Evolutionary conservation across 2,329 filamentous ascomycete genomes (phyloP).

Genomic region (Juglanconis sp.): DNA sequence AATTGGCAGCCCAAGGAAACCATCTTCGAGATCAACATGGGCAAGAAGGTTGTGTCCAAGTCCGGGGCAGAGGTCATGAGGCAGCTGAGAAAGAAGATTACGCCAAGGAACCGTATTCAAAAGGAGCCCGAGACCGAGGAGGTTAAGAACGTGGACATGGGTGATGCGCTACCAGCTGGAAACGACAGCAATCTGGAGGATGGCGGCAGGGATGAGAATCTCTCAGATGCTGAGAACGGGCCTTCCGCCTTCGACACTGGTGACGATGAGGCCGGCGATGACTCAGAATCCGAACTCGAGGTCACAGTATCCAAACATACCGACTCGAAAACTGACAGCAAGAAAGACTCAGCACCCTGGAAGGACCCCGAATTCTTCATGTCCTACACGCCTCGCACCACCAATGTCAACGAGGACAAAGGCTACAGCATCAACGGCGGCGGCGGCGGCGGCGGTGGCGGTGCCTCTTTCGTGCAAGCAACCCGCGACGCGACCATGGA

Average conservation of each 20-base stretch:
- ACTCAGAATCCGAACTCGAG: constrained; percentile 62
- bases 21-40: constrained; percentile 88
- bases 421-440: constrained; percentile 92
- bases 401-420: constrained; percentile 81
- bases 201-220: constrained; percentile 28
- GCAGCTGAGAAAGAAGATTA: constrained; percentile 66
- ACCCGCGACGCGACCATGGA: constrained; percentile 91
- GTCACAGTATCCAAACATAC: constrained; percentile 64
- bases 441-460: constrained; percentile 47
- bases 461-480: constrained; percentile 76
- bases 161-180: constrained; percentile 28
- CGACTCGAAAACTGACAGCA: constrained; percentile 51
- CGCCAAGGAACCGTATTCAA: constrained; percentile 49
- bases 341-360: constrained; percentile 49
- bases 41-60: constrained; percentile 58
- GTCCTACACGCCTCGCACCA: constrained; percentile 82
- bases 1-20: constrained; percentile 88
- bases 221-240: constrained; percentile 34
- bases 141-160: constrained; percentile 28
- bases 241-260: constrained; percentile 40
- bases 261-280: constrained; percentile 55
- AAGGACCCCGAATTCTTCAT: constrained; percentile 92
- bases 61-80: constrained; percentile 76
- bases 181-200: constrained; percentile 22
- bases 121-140: constrained; percentile 33